Evolutionary conservation across 2,329 filamentous ascomycete species (phyloP), one percentile per base, ranked within the genome.

Genomic region (Ophiosphaerella herpotricha): DNA sequence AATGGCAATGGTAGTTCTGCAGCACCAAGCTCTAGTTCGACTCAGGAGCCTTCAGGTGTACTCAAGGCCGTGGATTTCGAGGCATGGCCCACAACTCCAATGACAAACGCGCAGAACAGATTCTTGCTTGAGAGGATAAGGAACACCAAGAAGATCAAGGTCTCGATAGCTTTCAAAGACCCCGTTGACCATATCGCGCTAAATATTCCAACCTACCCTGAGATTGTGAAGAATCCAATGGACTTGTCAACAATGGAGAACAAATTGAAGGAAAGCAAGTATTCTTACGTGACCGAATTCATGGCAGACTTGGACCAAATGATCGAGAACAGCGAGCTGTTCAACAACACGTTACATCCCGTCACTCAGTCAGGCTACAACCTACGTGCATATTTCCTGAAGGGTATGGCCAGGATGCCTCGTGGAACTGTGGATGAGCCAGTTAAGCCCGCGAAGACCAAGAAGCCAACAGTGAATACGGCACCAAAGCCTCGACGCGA

Each of bases 131-230:
- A 85, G 54, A 80, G 86, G 29, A 76, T 93, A 43, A 87, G 85
- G 29, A 86, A 87, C 44, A 80, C 93, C 48, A 96, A 95, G 77
- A 94, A 96, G 74, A 92, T 90, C 39, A 91, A 93, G 70, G 85
- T 87, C 52, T 90, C 93, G 2, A 75, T 77, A 6, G 83, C 87
- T 46, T 97, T 96, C 77, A 82, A 85, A 56, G 82, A 86, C 36
- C 87, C 94, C 0, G 94, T 97, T 7, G 82, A 90, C 68, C 83
- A 82, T 34, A 77, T 93, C 21, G 90, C 88, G 73, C 82, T 96
- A 35, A 80, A 78, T 24, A 85, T 97, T 35, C 91, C 90, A 46
- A 85, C 85, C 2, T 89, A 91, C 55, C 89, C 88, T 56, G 77
- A 83, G 1, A 79, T 87, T 32, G 85, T 97, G 60, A 83, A 85